These are phyloP conservation scores for Solanum appendiculatum DNA, from an alignment of 257 asterid species.

Conservation along the genomic window DNA sequence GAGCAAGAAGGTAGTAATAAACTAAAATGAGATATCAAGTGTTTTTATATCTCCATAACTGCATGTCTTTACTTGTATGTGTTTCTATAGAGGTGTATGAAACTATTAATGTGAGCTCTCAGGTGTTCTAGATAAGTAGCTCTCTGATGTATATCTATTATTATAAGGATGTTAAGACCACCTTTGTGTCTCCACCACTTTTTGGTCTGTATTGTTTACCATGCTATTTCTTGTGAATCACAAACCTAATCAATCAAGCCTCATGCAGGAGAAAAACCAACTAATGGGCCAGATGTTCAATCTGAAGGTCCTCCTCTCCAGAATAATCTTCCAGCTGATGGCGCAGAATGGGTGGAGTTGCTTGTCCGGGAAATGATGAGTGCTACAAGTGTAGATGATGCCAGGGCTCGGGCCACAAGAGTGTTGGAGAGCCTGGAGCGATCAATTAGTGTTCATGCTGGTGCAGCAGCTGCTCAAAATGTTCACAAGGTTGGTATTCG, in stretches of 20 bases:
- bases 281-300: neutral
- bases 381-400: conserved; percentile 73
- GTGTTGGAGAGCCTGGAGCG: conserved; percentile 65
- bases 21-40: neutral
- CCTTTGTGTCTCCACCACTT: neutral
- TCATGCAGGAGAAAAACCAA: neutral
- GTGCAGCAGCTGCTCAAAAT: conserved; percentile 40
- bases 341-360: conserved; percentile 77
- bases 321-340: conserved; percentile 41
- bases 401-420: conserved; percentile 48
- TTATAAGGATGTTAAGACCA: neutral
- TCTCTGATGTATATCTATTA: neutral
- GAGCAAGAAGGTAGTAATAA: neutral
- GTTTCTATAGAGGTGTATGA: neutral
- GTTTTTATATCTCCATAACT: neutral
- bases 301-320: conserved; percentile 31
- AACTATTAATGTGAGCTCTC: neutral
- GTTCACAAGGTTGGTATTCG: conserved; percentile 44
- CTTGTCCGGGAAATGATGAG: conserved; percentile 59
- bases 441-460: conserved; percentile 35
- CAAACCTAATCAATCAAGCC: neutral
- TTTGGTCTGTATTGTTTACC: neutral
- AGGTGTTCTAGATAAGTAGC: neutral
- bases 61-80: neutral
- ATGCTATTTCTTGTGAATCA: neutral